Evolutionary conservation across 331 rosid genomes (phyloP), one percentile per base, ranked within the genome.

Genomic region (Pyrus hybrid): DNA sequence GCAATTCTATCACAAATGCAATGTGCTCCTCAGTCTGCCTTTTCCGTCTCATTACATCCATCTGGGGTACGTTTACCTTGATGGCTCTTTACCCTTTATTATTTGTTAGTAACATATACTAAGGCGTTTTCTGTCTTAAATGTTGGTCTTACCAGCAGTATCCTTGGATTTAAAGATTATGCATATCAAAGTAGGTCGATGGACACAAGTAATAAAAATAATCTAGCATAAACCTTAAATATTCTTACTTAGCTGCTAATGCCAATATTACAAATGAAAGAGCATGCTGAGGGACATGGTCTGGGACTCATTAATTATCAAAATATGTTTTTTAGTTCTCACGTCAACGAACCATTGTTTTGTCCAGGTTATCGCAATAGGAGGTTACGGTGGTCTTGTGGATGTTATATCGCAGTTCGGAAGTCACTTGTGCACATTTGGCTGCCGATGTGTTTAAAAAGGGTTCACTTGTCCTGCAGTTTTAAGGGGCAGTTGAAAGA

Each of bases 341-440:
- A 71, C 67, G 23, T 41, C 49, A 37, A 35, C 45, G 65, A 53
- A 54, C 78, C 73, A 41, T 69, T 71, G n/a, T 77, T 71, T 72
- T 21, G 51, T 76, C 68, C 91, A 93, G 98, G 89, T 93, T 78
- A 79, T 90, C 72, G 97, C 98, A 33, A 86, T 91, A 51, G 98
- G 98, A 67, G 98, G 96, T 70, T 90, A 87, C 63, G 96, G 98
- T 18, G 92, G 96, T 75, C 86, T 90, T 13, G 96, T 93, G 71
- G 96, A 93, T 81, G 91, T 90, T 51, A 86, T 93, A 79, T 93
- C 98, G 28, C 97, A 91, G 79, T 91, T 90, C 60, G 97, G 98
- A 79, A 93, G 98, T 80, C 98, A 93, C 88, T 85, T 91, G 77
- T 90, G 97, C 83, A 91, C 95, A 21, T 93, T 93, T 67, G 84